Conservation (phyloP, 805 yeast species). For the Candida rishiriensis region DNA sequence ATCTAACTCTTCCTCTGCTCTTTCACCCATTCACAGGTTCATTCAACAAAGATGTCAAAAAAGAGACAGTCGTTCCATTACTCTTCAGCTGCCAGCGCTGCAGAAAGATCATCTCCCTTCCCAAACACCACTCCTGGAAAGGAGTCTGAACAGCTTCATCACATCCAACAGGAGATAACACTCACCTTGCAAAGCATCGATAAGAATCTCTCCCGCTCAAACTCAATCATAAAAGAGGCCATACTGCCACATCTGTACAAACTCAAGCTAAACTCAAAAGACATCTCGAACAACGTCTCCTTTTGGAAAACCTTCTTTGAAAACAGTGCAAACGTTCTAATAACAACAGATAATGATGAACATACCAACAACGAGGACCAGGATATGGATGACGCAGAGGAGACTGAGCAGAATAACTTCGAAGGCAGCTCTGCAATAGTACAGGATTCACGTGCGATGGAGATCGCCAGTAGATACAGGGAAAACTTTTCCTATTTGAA, state of each 20-base stretch:
- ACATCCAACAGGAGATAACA: constrained; percentile 76
- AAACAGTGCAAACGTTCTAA: constrained; percentile 31
- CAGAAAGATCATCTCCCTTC: neutral
- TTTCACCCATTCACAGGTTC: too few relatives aligned
- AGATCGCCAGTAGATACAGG: constrained; percentile 15
- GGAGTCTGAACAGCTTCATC: constrained; percentile 45
- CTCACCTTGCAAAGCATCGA: constrained; percentile 75
- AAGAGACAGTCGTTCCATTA: constrained; percentile 1
- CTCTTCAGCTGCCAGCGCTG: neutral
- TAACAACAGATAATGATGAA: constrained; percentile 18
- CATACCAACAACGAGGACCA: constrained; percentile 2
- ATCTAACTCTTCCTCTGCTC: too few relatives aligned
- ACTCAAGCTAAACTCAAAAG: constrained; percentile 53
- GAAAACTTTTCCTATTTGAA: constrained; percentile 4
- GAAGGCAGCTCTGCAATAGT: neutral
- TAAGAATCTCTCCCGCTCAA: constrained; percentile 63
- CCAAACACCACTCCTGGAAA: neutral
- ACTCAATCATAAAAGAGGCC: constrained; percentile 60
- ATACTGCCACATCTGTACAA: constrained; percentile 63
- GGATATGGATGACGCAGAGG: neutral
- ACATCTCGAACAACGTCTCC: constrained; percentile 60
- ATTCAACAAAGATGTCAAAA: constrained; percentile 3
- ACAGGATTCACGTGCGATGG: constrained; percentile 3
- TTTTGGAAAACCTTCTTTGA: constrained; percentile 82
- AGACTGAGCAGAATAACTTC: too few relatives aligned